These are phyloP conservation scores for Solanum virginianum DNA, from an alignment of 257 asterid species.

Conservation along the genomic window DNA sequence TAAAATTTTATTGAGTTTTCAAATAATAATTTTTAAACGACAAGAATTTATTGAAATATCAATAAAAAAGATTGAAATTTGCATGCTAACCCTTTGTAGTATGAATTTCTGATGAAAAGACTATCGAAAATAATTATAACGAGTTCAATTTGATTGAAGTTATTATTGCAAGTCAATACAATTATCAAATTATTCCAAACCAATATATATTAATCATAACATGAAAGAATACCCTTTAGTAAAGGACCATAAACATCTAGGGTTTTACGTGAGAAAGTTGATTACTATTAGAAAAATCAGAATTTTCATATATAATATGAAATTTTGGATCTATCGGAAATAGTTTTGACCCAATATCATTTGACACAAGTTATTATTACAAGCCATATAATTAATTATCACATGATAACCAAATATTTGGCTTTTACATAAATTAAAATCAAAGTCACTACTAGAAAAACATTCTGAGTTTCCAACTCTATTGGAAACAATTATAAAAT, in stretches of 20 bases:
- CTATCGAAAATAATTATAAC: too few species aligned
- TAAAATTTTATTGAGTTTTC: too few species aligned
- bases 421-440: not conserved
- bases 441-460: too few species aligned
- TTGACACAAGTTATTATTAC: not conserved
- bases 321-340: not conserved
- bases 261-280: not conserved
- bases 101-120: too few species aligned
- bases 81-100: too few species aligned
- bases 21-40: too few species aligned
- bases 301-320: not conserved
- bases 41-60: not conserved
- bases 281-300: not conserved
- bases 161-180: not conserved
- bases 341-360: not conserved
- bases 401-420: not conserved
- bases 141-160: too few species aligned
- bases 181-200: not conserved
- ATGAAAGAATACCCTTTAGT: not conserved
- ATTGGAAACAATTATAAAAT: not conserved
- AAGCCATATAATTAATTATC: not conserved
- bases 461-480: too few species aligned
- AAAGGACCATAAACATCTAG: not conserved
- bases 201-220: not conserved
- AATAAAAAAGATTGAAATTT: too few species aligned